phyloP scores from a whole-genome alignment of 2,329 filamentous ascomycete species.

The Paraphoma sp. region DNA sequence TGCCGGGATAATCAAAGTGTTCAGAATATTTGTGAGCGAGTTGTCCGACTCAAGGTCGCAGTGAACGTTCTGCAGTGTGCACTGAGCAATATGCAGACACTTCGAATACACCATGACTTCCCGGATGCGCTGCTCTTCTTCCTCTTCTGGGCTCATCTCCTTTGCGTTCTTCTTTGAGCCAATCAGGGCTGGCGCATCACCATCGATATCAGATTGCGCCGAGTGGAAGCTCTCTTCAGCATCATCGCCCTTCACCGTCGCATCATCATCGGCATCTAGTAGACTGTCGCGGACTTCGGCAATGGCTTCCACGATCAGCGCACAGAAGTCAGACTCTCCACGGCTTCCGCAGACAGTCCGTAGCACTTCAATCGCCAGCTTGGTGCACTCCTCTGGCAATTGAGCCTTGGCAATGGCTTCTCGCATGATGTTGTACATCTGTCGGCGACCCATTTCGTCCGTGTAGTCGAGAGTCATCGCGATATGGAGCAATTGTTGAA shows the following conservation, averaged over 20 bases:
- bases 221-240: conserved; percentile 88
- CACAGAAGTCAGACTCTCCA: conserved; percentile 83
- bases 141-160: conserved; percentile 56
- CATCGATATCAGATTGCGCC: conserved; percentile 82
- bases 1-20: conserved; percentile 94
- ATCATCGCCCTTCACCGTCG: conserved; percentile 54
- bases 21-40: conserved; percentile 95
- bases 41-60: conserved; percentile 88
- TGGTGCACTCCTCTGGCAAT: conserved; percentile 90
- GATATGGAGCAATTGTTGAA: conserved; percentile 93
- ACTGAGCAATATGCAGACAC: conserved; percentile 95
- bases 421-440: conserved; percentile 92
- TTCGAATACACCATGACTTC: conserved; percentile 99
- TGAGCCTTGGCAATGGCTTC: conserved; percentile 85
- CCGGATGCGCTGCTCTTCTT: conserved; percentile 76
- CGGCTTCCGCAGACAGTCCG: conserved; percentile 82
- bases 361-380: conserved; percentile 81
- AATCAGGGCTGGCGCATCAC: conserved; percentile 58
- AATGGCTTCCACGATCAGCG: conserved; percentile 87
- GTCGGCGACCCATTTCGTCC: conserved; percentile 92
- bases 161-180: conserved; percentile 44
- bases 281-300: conserved; percentile 97
- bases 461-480: conserved; percentile 92
- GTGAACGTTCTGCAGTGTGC: conserved; percentile 92
- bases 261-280: conserved; percentile 66